Evolutionary conservation across 1,284 basidiomycete genomes (phyloP).

Genomic region (Wolfiporia cocos): DNA sequence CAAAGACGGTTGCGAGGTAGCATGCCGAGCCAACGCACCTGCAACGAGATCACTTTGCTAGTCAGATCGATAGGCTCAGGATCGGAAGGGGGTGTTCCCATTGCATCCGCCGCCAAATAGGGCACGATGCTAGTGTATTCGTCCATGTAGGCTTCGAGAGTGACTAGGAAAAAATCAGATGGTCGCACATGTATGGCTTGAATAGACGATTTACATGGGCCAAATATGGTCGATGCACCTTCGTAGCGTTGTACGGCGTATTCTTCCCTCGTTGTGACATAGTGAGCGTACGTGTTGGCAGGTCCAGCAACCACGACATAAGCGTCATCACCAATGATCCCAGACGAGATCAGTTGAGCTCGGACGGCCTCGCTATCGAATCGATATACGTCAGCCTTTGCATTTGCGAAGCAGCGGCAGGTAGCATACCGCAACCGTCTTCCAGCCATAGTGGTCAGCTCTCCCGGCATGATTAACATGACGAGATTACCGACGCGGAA

Average conservation of each 20-base stretch:
- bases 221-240: constrained; percentile 78
- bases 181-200: neutral
- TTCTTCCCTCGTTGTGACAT: constrained; percentile 71
- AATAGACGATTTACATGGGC: constrained; percentile 50
- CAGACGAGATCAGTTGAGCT: constrained; percentile 53
- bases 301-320: constrained; percentile 77
- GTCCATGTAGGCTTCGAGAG: constrained; percentile 76
- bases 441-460: constrained; percentile 54
- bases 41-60: constrained; percentile 61
- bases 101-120: constrained; percentile 48
- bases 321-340: constrained; percentile 56
- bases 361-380: constrained; percentile 51
- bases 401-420: neutral
- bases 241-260: constrained; percentile 77
- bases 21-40: constrained; percentile 31
- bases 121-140: constrained; percentile 64
- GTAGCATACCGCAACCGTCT: constrained; percentile 33
- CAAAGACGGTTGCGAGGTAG: neutral
- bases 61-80: constrained; percentile 63
- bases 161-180: constrained; percentile 36
- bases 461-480: constrained; percentile 72
- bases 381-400: no score
- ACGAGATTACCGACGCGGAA: constrained; percentile 76
- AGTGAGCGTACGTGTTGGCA: constrained; percentile 77
- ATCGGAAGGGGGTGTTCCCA: constrained; percentile 49